These are phyloP conservation scores for Fraxinus sp. DNA, from an alignment of 305 asterid genomes.

Conservation along the genomic window DNA sequence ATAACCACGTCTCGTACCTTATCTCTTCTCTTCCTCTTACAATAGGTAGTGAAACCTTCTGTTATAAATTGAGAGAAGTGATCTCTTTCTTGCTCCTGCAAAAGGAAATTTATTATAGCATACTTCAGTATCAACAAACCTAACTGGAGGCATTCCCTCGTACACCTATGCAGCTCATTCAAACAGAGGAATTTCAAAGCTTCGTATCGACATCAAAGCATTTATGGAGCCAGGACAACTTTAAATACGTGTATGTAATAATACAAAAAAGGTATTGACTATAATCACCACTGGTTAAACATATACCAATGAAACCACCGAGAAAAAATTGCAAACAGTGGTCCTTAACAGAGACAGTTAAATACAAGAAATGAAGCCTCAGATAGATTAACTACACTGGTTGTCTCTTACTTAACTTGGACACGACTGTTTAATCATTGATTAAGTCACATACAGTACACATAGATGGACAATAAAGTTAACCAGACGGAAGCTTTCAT, in stretches of 20 bases:
- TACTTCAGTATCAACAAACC: slow-evolving; percentile 9
- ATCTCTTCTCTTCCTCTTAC: slow-evolving; percentile 97
- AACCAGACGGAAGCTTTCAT: neutral
- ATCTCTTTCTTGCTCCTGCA: slow-evolving; percentile 91
- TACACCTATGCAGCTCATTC: neutral
- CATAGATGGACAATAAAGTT: neutral
- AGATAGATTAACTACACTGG: neutral
- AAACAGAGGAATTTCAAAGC: neutral
- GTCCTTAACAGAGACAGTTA: neutral
- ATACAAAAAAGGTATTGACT: neutral
- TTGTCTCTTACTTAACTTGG: neutral
- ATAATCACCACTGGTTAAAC: neutral
- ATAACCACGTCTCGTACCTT: slow-evolving; percentile 46
- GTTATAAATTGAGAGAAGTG: slow-evolving; percentile 96
- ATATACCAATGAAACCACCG: neutral
- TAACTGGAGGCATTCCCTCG: neutral
- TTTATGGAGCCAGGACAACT: neutral
- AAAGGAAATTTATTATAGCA: slow-evolving; percentile 19
- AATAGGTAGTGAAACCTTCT: slow-evolving; percentile 96
- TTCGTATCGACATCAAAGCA: neutral
- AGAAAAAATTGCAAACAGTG: neutral
- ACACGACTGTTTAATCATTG: neutral
- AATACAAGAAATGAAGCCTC: neutral
- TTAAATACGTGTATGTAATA: neutral
- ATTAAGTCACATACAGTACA: neutral